Conservation (phyloP, 306 rosid species). For the Gynostemma pentaphyllum region DNA sequence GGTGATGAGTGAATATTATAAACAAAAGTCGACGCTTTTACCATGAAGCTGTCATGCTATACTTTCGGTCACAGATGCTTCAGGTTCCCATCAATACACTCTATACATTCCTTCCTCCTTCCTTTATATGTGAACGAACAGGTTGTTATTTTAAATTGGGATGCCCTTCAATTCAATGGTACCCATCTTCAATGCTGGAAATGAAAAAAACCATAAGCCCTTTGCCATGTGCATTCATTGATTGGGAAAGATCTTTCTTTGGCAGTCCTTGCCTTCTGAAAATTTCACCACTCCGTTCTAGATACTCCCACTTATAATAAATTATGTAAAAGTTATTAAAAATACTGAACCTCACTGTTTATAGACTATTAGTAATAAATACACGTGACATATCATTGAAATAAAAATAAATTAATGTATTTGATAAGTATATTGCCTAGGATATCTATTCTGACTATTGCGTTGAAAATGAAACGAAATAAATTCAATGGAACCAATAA, state of each 20-base stretch:
- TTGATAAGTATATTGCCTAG: neutral
- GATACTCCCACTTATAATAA: too few relatives aligned
- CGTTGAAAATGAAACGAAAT: too few relatives aligned
- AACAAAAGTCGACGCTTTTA: neutral
- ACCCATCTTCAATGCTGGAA: neutral
- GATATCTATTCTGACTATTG: too few relatives aligned
- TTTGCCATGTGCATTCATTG: neutral
- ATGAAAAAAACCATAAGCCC: neutral
- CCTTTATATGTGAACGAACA: neutral
- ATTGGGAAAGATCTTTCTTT: neutral
- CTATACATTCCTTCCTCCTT: neutral
- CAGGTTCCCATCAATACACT: too few relatives aligned
- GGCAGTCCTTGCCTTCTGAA: neutral
- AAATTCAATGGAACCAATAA: too few relatives aligned
- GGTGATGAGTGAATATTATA: neutral
- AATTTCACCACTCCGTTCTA: too few relatives aligned
- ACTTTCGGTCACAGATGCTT: neutral
- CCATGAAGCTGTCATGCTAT: neutral
- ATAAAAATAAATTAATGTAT: neutral
- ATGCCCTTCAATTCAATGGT: too few relatives aligned
- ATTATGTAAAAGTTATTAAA: too few relatives aligned
- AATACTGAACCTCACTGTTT: too few relatives aligned
- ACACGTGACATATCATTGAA: too few relatives aligned
- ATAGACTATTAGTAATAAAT: too few relatives aligned
- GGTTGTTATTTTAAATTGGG: neutral